phyloP scores from a whole-genome alignment of 345 rosid genomes.

The Aegle marmelos region DNA sequence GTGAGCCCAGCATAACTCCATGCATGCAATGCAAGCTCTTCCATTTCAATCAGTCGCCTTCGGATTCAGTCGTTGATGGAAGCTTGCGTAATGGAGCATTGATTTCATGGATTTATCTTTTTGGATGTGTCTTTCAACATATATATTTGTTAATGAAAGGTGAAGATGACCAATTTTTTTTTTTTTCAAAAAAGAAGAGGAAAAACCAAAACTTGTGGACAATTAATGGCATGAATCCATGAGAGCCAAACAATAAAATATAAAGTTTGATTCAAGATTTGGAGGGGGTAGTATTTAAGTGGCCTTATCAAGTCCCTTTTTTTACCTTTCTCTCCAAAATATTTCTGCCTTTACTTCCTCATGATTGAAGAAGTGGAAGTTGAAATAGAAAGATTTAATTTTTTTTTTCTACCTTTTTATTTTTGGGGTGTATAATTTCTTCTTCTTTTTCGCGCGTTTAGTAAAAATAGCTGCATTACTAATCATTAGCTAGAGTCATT shows the following conservation, averaged over 20 bases:
- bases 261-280: background rate
- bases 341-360: background rate
- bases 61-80: conserved; percentile 15
- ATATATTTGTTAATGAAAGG: no score
- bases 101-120: conserved; percentile 1
- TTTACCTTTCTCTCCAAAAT: background rate
- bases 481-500: no score
- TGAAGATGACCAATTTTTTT: no score
- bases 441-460: background rate
- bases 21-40: background rate
- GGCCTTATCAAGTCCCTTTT: background rate
- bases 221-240: background rate
- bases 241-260: background rate
- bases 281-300: background rate
- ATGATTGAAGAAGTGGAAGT: background rate
- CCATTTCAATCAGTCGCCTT: background rate
- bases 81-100: conserved; percentile 22
- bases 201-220: no score
- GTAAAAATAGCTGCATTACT: no score
- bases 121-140: no score
- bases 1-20: no score
- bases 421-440: background rate
- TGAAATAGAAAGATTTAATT: background rate
- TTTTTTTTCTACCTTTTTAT: background rate
- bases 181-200: no score